These are phyloP conservation scores for Wickerhamomyces alni DNA, from an alignment of 805 yeast genomes.

Conservation along the genomic window DNA sequence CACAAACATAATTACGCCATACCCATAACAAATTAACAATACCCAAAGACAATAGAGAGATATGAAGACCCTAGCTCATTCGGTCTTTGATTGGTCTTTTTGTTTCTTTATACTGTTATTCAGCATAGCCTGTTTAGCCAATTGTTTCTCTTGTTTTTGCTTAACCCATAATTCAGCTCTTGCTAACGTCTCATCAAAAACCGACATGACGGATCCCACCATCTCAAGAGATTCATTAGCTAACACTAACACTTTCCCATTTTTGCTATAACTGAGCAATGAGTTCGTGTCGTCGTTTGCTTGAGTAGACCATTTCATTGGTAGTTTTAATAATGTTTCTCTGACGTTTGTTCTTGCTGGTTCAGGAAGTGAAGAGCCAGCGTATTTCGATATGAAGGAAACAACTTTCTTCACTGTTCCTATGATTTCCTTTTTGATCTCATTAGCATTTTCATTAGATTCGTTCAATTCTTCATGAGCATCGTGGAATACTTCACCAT, in stretches of 20 bases:
- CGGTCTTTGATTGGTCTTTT: neutral
- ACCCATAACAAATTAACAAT: too few species aligned
- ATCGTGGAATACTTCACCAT: slow-evolving; percentile 29
- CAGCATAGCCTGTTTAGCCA: slow-evolving; percentile 24
- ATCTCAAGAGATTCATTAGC: slow-evolving; percentile 86
- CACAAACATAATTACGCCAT: too few species aligned
- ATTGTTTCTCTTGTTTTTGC: slow-evolving; percentile 34
- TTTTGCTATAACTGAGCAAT: slow-evolving; percentile 29
- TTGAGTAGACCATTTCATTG: slow-evolving; percentile 59
- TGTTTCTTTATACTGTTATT: slow-evolving; percentile 15
- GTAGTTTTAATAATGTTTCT: slow-evolving; percentile 68
- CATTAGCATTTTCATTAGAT: slow-evolving; percentile 11
- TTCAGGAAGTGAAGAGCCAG: slow-evolving; percentile 69
- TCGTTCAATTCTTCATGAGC: slow-evolving; percentile 21
- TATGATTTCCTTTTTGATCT: slow-evolving; percentile 76
- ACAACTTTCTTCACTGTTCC: slow-evolving; percentile 87
- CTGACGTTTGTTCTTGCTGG: slow-evolving; percentile 79
- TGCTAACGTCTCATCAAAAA: slow-evolving; percentile 78
- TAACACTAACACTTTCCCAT: slow-evolving; percentile 69
- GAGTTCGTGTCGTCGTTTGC: slow-evolving; percentile 7
- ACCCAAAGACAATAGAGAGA: neutral
- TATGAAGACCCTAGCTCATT: neutral
- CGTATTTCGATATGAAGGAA: slow-evolving; percentile 76
- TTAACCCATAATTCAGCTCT: slow-evolving; percentile 83
- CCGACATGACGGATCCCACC: slow-evolving; percentile 75